Conservation (phyloP, 106 monocot genomes). For the Phalaenopsis aphrodite region DNA sequence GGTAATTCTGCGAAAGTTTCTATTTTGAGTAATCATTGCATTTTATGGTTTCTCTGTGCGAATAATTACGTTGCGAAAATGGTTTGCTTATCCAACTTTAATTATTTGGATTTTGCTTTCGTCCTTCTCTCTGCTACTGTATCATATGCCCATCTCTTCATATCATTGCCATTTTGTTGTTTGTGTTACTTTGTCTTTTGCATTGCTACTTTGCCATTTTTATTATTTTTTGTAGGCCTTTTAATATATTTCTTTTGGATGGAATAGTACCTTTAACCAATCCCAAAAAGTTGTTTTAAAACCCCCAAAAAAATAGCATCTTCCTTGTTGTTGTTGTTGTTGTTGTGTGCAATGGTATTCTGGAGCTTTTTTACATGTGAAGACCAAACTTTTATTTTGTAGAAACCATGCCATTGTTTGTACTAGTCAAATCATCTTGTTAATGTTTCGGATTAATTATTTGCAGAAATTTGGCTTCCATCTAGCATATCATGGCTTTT, state of each 20-base stretch:
- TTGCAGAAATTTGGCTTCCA: not conserved
- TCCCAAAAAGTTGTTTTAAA: no score
- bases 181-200: not conserved
- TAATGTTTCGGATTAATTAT: no score
- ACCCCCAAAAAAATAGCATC: no score
- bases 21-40: not conserved
- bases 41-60: not conserved
- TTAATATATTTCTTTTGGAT: not conserved
- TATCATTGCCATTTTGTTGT: no score
- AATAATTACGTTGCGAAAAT: not conserved
- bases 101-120: not conserved
- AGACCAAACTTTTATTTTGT: no score
- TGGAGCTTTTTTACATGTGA: no score
- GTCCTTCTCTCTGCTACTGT: not conserved
- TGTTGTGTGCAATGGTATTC: no score
- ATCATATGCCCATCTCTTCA: not conserved
- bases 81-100: not conserved
- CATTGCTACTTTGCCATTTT: not conserved
- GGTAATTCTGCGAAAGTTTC: constrained; percentile 20
- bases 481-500: not conserved
- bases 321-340: no score
- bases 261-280: not conserved
- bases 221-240: not conserved
- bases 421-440: no score
- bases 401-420: no score